phyloP scores from a whole-genome alignment of 441 rosid genomes.

The Biscutella laevigata region DNA sequence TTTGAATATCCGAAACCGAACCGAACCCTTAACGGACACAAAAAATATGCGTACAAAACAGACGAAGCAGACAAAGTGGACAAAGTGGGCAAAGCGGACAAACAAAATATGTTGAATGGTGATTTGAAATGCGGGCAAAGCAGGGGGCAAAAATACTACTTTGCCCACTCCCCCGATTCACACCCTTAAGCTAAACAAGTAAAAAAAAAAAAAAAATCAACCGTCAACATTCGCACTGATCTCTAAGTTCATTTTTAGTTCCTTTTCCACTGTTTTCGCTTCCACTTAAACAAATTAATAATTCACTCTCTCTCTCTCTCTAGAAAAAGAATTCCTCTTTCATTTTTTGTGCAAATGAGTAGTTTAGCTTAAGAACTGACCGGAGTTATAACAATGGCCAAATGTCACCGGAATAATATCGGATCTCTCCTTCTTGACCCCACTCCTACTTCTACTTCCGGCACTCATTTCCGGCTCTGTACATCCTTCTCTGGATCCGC shows the following conservation, averaged over 20 bases:
- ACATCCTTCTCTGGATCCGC: conserved; percentile 50
- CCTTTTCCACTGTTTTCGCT: conserved; percentile 27
- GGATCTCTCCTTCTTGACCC: conserved; percentile 60
- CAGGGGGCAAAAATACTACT: too few relatives aligned
- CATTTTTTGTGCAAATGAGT: conserved; percentile 27
- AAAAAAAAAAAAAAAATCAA: conserved; percentile 6
- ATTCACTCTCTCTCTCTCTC: not conserved
- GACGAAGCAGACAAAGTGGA: too few relatives aligned
- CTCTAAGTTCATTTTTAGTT: conserved; percentile 10
- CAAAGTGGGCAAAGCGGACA: too few relatives aligned
- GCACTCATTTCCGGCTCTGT: conserved; percentile 49
- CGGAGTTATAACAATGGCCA: conserved; percentile 39
- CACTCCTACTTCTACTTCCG: conserved; percentile 21
- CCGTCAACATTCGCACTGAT: conserved; percentile 24
- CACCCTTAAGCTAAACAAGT: not conserved
- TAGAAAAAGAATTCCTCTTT: not conserved
- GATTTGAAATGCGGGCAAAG: too few relatives aligned
- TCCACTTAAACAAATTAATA: conserved; percentile 13
- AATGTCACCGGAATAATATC: conserved; percentile 54
- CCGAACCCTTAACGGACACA: too few relatives aligned
- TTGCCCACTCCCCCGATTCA: too few relatives aligned
- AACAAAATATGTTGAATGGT: too few relatives aligned
- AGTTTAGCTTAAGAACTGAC: conserved; percentile 17
- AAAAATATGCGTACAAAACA: too few relatives aligned
- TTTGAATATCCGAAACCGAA: too few relatives aligned